Conservation (phyloP, 2,329 filamentous ascomycete genomes). For the Aspergillus pseudotamarii region DNA sequence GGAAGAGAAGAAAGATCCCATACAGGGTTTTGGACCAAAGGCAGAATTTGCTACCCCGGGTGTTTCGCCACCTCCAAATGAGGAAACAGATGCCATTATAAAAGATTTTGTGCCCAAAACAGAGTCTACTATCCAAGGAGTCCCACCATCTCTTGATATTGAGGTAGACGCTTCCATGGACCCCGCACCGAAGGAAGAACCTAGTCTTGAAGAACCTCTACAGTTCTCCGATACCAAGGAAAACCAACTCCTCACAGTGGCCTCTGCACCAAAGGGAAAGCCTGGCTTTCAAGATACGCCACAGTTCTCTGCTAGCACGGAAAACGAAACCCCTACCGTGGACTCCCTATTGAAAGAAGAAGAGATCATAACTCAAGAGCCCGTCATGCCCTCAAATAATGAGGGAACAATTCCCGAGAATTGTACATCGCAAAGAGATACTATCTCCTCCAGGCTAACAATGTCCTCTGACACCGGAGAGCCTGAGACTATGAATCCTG, state of each 20-base stretch:
- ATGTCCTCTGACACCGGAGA: slow-evolving; percentile 4
- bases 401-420: not conserved
- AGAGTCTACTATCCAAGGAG: not conserved
- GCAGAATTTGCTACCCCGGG: not conserved
- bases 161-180: not conserved
- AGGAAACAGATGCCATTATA: not conserved
- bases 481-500: not conserved
- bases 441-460: slow-evolving; percentile 12
- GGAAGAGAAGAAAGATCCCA: not conserved
- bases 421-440: not conserved
- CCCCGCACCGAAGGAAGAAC: not conserved
- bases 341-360: not conserved
- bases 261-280: not conserved
- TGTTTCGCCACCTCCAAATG: not conserved
- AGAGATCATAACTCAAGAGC: not conserved
- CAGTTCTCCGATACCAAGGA: not conserved
- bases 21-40: no score
- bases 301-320: not conserved
- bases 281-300: not conserved
- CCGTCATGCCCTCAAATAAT: no score
- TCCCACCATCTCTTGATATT: not conserved
- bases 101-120: not conserved
- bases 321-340: not conserved
- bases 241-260: not conserved
- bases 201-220: not conserved